Evolutionary conservation across 345 rosid genomes (phyloP), one percentile per base, ranked within the genome.

Genomic region (Sonneratia alba): DNA sequence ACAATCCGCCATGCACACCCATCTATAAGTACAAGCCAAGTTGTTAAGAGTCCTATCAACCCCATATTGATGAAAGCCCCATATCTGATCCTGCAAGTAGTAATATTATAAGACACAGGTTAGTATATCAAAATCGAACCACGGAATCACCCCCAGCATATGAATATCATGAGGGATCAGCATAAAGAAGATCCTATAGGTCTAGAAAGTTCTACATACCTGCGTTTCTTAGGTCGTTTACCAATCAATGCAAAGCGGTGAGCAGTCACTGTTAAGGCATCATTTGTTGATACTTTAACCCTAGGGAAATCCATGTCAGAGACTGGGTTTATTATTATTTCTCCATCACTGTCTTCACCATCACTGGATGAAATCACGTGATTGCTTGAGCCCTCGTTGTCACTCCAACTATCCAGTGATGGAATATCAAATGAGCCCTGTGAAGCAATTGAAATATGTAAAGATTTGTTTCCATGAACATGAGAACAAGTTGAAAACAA

Each of bases 1-100:
- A 91, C 93, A 56, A 94, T 88, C 83, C 87, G 88, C 98, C 98
- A 91, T 7, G 93, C 96, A 71, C 88, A 88, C 82, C 88, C 88
- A 78, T 94, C 98, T 68, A 85, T 81, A 70, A 85, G 77, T 70
- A 90, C 38, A 78, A 90, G 88, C 71, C 86, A 78, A 43, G 79
- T 38, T 1, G 85, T 71, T 79, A 85, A 61, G 82, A 94, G 90
- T 24, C 81, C 79, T 57, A 90, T 78, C 77, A 94, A 83, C 56
- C 86, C 95, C 72, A 85, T 68, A 76, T 85, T 90, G 75, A 80
- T 79, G 55, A 84, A 75, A 68, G 83, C 75, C 72, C 98, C 97
- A 75, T 73, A 80, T 77, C 86, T 87, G 77, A 84, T 84, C 85
- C 97, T 91, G 97, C 83, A 40, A 65, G 49, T 38, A 27, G 38